These are phyloP conservation scores for Leishmania martiniquensis DNA, from an alignment of 208 protist genomes.

Conservation along the genomic window DNA sequence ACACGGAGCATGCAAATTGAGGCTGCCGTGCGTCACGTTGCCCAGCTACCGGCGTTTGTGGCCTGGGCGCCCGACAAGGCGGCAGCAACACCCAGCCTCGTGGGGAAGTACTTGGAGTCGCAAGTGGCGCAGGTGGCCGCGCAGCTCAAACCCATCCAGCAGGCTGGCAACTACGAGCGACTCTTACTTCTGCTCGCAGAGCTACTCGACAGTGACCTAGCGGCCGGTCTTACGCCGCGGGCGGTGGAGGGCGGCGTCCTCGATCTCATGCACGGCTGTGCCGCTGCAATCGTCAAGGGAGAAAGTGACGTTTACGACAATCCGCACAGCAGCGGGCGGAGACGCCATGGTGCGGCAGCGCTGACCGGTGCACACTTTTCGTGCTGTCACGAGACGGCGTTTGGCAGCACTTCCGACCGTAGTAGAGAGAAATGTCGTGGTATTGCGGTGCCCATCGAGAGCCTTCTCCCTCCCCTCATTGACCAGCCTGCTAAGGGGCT, in stretches of 20 bases:
- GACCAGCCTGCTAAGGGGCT: conserved; percentile 17
- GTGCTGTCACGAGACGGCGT: neutral
- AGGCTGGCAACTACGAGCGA: conserved; percentile 33
- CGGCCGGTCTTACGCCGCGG: conserved; percentile 60
- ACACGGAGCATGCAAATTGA: conserved; percentile 11
- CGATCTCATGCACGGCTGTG: conserved; percentile 9
- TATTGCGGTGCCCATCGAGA: conserved; percentile 12
- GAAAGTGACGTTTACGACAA: conserved; percentile 1
- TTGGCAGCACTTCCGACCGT: neutral
- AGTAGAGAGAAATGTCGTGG: neutral
- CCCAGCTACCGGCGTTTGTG: conserved; percentile 24
- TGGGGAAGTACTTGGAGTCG: conserved; percentile 25
- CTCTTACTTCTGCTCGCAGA: conserved; percentile 56
- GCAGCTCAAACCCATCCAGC: conserved; percentile 24
- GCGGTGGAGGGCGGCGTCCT: conserved; percentile 68
- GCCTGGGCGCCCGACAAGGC: conserved; percentile 7
- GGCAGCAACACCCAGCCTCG: conserved; percentile 1
- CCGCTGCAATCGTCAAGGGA: conserved; percentile 15
- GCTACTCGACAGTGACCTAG: conserved; percentile 53
- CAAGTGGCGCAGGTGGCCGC: conserved; percentile 21
- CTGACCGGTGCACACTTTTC: neutral
- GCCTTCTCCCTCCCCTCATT: conserved; percentile 31
- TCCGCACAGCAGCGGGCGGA: neutral
- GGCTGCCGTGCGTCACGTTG: conserved; percentile 24
- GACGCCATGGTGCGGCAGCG: neutral